These are phyloP conservation scores for Fusarium sp. DNA, from an alignment of 2,329 filamentous ascomycete species.

Conservation along the genomic window DNA sequence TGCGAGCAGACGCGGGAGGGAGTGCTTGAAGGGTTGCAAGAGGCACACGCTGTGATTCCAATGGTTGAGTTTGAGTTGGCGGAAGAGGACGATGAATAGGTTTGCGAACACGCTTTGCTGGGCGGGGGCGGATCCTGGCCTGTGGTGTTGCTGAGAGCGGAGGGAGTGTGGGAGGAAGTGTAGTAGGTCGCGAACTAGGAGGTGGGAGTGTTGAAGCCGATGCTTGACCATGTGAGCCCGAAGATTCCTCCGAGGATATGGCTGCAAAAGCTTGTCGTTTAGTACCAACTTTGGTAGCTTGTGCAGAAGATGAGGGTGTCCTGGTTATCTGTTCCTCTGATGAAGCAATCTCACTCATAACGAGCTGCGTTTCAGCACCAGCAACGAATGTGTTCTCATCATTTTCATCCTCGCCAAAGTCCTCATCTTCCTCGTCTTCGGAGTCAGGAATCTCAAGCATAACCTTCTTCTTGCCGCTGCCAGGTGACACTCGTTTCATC, in stretches of 20 bases:
- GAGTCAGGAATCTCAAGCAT: constrained; percentile 64
- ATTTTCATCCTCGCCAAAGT: constrained; percentile 41
- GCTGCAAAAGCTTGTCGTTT: constrained; percentile 6
- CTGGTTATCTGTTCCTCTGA: constrained; percentile 40
- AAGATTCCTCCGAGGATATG: constrained; percentile 32
- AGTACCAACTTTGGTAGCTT: not conserved
- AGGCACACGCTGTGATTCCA: constrained; percentile 65
- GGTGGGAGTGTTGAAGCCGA: constrained; percentile 25
- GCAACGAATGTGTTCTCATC: constrained; percentile 43
- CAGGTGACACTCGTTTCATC: constrained; percentile 41
- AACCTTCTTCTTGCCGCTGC: constrained; percentile 32
- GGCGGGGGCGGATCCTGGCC: constrained; percentile 7
- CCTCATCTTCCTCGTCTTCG: constrained; percentile 58
- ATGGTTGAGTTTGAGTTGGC: constrained; percentile 50
- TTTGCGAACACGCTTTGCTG: constrained; percentile 44
- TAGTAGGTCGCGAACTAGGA: constrained; percentile 37
- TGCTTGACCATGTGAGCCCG: constrained; percentile 18
- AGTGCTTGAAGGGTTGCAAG: constrained; percentile 63
- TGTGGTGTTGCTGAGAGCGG: constrained; percentile 36
- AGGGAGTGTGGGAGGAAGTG: constrained; percentile 39
- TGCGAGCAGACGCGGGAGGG: constrained; percentile 62
- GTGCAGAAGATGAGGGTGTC: constrained; percentile 15
- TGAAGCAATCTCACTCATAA: constrained; percentile 53
- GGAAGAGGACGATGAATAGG: constrained; percentile 47
- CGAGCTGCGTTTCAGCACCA: constrained; percentile 54